These are phyloP conservation scores for Phoenix roebelenii DNA, from an alignment of 176 grass and related monocot species.

Conservation along the genomic window DNA sequence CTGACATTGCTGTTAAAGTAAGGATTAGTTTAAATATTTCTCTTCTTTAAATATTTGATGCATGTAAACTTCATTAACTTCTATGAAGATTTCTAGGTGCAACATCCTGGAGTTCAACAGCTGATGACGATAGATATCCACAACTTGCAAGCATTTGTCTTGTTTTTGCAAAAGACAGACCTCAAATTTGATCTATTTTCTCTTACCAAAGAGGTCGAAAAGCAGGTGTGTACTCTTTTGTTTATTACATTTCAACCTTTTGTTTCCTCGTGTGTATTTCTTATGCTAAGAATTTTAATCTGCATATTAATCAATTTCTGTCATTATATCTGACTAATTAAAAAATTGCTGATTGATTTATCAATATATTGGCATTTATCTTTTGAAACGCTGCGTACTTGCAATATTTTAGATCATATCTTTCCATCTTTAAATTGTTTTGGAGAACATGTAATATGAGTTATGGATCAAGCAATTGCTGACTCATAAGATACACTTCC, in stretches of 20 bases:
- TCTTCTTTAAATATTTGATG: conserved; percentile 14
- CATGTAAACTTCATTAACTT: conserved; percentile 9
- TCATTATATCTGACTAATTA: too few species aligned
- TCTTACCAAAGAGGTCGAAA: conserved; percentile 83
- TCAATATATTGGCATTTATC: too few species aligned
- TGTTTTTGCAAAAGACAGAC: conserved; percentile 87
- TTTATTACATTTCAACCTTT: background rate
- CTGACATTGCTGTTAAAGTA: conserved; percentile 90
- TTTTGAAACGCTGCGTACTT: too few species aligned
- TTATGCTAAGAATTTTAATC: too few species aligned
- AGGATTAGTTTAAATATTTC: conserved; percentile 3
- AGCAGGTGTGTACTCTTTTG: conserved; percentile 39
- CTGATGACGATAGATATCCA: conserved; percentile 88
- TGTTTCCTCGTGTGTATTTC: background rate
- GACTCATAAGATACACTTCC: too few species aligned
- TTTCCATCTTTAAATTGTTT: too few species aligned
- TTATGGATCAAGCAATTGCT: too few species aligned
- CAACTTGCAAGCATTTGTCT: conserved; percentile 78
- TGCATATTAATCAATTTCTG: too few species aligned
- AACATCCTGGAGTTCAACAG: conserved; percentile 83
- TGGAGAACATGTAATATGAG: too few species aligned
- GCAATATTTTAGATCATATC: too few species aligned
- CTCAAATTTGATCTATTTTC: conserved; percentile 95
- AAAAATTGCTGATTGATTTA: too few species aligned
- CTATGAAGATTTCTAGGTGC: conserved; percentile 42